Evolutionary conservation across 2,329 filamentous ascomycete species (phyloP).

Genomic region (Aspergillus persii): DNA sequence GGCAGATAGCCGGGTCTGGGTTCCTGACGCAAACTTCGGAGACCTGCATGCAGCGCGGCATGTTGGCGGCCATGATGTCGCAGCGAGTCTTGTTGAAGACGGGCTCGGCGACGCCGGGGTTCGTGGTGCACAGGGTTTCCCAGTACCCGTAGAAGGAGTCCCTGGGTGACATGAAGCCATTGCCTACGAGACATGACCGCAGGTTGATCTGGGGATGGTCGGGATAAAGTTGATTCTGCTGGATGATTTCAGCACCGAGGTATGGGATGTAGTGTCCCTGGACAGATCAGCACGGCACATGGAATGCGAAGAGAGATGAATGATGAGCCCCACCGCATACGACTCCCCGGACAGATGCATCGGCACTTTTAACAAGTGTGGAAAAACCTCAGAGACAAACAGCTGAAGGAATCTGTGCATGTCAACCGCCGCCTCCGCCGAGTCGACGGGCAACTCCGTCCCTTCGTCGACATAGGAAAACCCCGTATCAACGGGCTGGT

Average conservation of each 20-base stretch:
- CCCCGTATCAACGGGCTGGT: slow-evolving; percentile 27
- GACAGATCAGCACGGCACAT: background rate
- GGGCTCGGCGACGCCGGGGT: slow-evolving; percentile 42
- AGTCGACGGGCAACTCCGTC: slow-evolving; percentile 19
- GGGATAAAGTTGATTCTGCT: slow-evolving; percentile 41
- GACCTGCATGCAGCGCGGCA: slow-evolving; percentile 48
- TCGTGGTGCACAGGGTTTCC: slow-evolving; percentile 49
- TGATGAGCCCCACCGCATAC: slow-evolving; percentile 38
- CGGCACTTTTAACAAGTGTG: slow-evolving; percentile 36
- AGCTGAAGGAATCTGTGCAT: slow-evolving; percentile 52
- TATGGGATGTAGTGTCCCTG: slow-evolving; percentile 51
- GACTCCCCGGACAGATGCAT: slow-evolving; percentile 51
- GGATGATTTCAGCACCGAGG: slow-evolving; percentile 45
- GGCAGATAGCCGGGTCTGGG: slow-evolving; percentile 21
- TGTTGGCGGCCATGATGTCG: slow-evolving; percentile 45
- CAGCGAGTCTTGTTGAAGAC: slow-evolving; percentile 48
- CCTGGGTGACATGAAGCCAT: slow-evolving; percentile 45
- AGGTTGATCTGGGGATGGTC: slow-evolving; percentile 43
- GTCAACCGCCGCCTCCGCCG: slow-evolving; percentile 47
- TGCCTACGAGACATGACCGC: slow-evolving; percentile 47
- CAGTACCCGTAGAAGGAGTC: slow-evolving; percentile 46
- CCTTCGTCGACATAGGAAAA: slow-evolving; percentile 26
- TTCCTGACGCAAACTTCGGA: slow-evolving; percentile 31
- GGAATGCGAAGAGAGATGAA: background rate
- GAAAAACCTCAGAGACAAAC: slow-evolving; percentile 48